Evolutionary conservation across 1,284 basidiomycete genomes (phyloP).

Genomic region (Singerocomus inundabilis): DNA sequence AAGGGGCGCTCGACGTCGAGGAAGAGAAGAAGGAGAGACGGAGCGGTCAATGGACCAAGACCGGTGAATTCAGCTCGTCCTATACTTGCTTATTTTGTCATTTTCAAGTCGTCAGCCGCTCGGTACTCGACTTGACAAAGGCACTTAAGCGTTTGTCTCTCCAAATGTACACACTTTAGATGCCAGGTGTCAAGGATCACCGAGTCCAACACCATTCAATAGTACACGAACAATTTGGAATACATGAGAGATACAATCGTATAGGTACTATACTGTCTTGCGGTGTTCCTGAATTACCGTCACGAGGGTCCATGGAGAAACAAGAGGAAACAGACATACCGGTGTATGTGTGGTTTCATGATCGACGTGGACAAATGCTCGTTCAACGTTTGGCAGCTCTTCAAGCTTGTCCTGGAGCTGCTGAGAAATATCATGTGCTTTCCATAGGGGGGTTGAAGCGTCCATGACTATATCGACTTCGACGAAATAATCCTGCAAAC

Average conservation of each 20-base stretch:
- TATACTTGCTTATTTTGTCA: constrained; percentile 31
- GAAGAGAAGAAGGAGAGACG: constrained; percentile 5
- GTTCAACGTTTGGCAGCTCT: constrained; percentile 84
- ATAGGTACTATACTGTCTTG: constrained; percentile 21
- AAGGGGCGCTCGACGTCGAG: constrained; percentile 7
- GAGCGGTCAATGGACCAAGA: constrained; percentile 4
- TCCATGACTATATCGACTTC: constrained; percentile 96
- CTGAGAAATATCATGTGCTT: constrained; percentile 91
- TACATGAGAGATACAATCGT: background rate
- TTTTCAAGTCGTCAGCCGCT: constrained; percentile 32
- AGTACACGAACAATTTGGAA: background rate
- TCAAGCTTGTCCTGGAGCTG: constrained; percentile 94
- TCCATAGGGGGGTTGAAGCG: constrained; percentile 85
- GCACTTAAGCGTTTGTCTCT: background rate
- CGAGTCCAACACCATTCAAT: background rate
- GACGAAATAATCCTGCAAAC: constrained; percentile 76
- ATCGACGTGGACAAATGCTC: constrained; percentile 93
- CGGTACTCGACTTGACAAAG: constrained; percentile 9
- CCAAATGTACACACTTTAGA: background rate
- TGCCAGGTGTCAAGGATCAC: background rate
- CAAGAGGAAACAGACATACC: constrained; percentile 41
- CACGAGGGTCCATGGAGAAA: background rate
- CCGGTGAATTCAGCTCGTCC: constrained; percentile 12
- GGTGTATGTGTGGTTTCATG: constrained; percentile 86
- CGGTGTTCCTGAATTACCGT: constrained; percentile 31